These are phyloP conservation scores for Porcisia deanei DNA, from an alignment of 208 protist species.

Conservation along the genomic window DNA sequence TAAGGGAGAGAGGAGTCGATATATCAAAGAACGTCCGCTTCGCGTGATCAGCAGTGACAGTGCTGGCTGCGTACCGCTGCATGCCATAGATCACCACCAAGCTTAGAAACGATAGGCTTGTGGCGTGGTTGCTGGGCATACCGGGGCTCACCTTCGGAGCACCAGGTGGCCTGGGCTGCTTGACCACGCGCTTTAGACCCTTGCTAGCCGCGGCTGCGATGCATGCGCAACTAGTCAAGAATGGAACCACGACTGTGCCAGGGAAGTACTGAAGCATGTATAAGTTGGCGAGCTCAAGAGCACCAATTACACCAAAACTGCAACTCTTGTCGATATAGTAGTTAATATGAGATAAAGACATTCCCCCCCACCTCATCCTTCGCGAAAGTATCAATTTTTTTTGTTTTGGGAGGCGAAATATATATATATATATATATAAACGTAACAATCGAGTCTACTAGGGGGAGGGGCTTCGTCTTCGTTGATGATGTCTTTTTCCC, in stretches of 20 bases:
- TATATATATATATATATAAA: conserved; percentile 15
- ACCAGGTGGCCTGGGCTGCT: conserved; percentile 47
- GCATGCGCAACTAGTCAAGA: conserved; percentile 42
- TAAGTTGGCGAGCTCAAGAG: conserved; percentile 41
- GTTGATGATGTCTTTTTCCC: no score
- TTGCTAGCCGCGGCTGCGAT: conserved; percentile 44
- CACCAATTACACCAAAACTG: conserved; percentile 33
- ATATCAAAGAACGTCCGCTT: background rate
- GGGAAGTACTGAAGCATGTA: conserved; percentile 30
- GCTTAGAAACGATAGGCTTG: conserved; percentile 43
- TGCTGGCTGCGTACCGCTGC: conserved; percentile 7
- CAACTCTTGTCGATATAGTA: conserved; percentile 42
- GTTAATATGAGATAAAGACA: conserved; percentile 21
- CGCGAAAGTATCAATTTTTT: background rate
- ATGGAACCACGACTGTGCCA: conserved; percentile 39
- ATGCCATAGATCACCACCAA: conserved; percentile 32
- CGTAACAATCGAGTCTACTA: background rate
- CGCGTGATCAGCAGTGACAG: background rate
- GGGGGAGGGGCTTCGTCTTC: no score
- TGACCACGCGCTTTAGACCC: conserved; percentile 50
- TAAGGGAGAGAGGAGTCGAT: conserved; percentile 6
- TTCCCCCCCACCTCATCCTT: background rate
- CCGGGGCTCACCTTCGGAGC: conserved; percentile 54
- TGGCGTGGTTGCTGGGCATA: conserved; percentile 78
- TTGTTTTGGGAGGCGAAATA: background rate